A percentile compares a stretch with the other conserved stretches of the same genome.
Conservation (phyloP, 2,329 filamentous ascomycete genomes). For the Fusarium albidum region DNA sequence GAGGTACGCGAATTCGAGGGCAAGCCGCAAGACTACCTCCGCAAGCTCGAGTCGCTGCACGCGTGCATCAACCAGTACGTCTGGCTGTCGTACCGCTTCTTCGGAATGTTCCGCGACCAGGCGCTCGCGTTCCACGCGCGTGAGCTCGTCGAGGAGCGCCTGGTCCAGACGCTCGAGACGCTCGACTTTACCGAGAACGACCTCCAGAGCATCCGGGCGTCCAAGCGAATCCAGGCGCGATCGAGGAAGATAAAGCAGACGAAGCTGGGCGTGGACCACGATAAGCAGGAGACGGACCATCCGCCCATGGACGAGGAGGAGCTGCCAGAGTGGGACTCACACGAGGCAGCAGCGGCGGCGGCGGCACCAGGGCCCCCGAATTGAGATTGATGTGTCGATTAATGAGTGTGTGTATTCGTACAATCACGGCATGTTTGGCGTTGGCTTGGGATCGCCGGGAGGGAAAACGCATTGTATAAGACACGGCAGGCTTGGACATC, state of each 20-base stretch:
- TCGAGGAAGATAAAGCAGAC: slow-evolving; percentile 20
- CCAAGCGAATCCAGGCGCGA: slow-evolving; percentile 33
- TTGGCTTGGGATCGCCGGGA: slow-evolving; percentile 17
- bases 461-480: slow-evolving; percentile 5
- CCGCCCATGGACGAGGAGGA: slow-evolving; percentile 21
- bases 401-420: slow-evolving; percentile 7
- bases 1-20: slow-evolving; percentile 52
- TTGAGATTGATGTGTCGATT: slow-evolving; percentile 8
- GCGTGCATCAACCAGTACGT: slow-evolving; percentile 85
- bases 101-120: slow-evolving; percentile 80
- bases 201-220: slow-evolving; percentile 39
- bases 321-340: slow-evolving; percentile 5
- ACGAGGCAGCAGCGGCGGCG: background rate
- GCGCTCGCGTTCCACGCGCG: slow-evolving; percentile 83
- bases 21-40: slow-evolving; percentile 65
- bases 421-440: slow-evolving; percentile 19
- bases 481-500: background rate
- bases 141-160: slow-evolving; percentile 76
- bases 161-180: slow-evolving; percentile 58
- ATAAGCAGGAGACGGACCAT: slow-evolving; percentile 31
- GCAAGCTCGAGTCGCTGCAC: slow-evolving; percentile 79
- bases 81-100: slow-evolving; percentile 92
- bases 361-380: background rate
- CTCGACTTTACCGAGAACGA: slow-evolving; percentile 58
- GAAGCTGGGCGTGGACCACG: slow-evolving; percentile 17